Evolutionary conservation across 1,139 yeast species (phyloP).

Genomic region (Pichia inconspicua): DNA sequence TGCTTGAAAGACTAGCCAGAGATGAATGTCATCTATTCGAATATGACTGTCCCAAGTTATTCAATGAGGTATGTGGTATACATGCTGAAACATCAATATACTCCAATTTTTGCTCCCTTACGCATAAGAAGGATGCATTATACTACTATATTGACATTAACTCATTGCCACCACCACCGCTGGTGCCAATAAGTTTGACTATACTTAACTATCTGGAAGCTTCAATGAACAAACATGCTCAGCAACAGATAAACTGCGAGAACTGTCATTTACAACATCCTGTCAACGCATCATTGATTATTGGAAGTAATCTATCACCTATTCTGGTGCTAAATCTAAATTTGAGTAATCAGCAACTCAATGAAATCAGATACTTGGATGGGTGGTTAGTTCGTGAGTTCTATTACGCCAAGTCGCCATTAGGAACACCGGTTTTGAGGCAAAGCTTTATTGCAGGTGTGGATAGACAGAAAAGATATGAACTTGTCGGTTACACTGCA

Average conservation of each 20-base stretch:
- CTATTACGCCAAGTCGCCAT: conserved; percentile 27
- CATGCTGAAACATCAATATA: conserved; percentile 34
- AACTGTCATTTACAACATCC: conserved; percentile 42
- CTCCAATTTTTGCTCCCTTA: conserved; percentile 24
- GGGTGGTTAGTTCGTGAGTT: conserved; percentile 60
- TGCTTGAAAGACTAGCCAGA: conserved; percentile 41
- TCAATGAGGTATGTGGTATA: conserved; percentile 36
- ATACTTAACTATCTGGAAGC: conserved; percentile 51
- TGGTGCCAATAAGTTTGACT: conserved; percentile 22
- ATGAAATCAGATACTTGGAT: conserved; percentile 33
- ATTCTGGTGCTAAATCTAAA: conserved; percentile 56
- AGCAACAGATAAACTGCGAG: conserved; percentile 45
- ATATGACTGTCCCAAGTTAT: conserved; percentile 15
- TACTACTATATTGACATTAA: conserved; percentile 26
- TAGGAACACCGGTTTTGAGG: conserved; percentile 23
- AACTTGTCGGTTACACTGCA: conserved; percentile 61
- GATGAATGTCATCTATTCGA: conserved; percentile 38
- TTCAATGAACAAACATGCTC: conserved; percentile 44
- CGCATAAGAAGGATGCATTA: conserved; percentile 19
- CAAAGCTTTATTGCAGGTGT: conserved; percentile 27
- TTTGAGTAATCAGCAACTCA: conserved; percentile 45
- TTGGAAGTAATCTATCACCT: conserved; percentile 49
- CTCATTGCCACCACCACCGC: conserved; percentile 21
- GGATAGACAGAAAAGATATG: conserved; percentile 33
- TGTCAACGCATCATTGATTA: conserved; percentile 44